A percentile compares a stretch with the other conserved stretches of the same genome.
These are phyloP conservation scores for Kwoniella shandongensis DNA, from an alignment of 768 basidiomycete species.

Conservation along the genomic window DNA sequence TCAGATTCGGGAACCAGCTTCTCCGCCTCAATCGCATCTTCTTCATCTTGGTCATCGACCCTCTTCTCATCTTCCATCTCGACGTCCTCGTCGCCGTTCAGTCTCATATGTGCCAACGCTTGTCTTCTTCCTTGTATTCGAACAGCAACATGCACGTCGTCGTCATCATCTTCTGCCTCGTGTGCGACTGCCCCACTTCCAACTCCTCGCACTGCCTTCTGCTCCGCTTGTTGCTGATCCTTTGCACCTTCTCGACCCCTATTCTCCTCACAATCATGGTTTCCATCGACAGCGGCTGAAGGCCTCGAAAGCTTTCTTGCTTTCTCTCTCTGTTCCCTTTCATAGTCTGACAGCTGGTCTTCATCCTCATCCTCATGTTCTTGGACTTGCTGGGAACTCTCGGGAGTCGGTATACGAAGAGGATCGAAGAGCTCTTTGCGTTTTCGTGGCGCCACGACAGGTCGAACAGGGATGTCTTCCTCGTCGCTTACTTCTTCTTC, in stretches of 20 bases:
- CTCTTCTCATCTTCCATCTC: background rate
- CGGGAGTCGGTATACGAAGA: slow-evolving; percentile 9
- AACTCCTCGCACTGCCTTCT: too few relatives aligned
- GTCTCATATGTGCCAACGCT: too few relatives aligned
- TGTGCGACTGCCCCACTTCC: too few relatives aligned
- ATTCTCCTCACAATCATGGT: too few relatives aligned
- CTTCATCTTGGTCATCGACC: too few relatives aligned
- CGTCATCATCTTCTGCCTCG: too few relatives aligned
- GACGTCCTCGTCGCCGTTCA: too few relatives aligned
- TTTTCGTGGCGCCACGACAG: background rate
- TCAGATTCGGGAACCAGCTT: background rate
- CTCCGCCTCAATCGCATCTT: background rate
- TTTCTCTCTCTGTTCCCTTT: slow-evolving; percentile 5
- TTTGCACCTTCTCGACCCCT: background rate
- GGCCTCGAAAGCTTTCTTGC: background rate
- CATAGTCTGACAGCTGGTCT: slow-evolving; percentile 25
- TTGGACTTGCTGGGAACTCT: slow-evolving; percentile 1
- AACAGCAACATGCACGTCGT: too few relatives aligned
- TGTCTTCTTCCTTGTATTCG: too few relatives aligned
- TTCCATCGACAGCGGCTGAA: too few relatives aligned
- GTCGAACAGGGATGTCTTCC: slow-evolving; percentile 16
- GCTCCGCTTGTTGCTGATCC: too few relatives aligned
- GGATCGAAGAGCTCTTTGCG: slow-evolving; percentile 16
- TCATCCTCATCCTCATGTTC: slow-evolving; percentile 13
- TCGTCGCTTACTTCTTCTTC: slow-evolving; percentile 21